phyloP scores from a whole-genome alignment of 1,284 basidiomycete species.

The Cryptococcus maquisensis region DNA sequence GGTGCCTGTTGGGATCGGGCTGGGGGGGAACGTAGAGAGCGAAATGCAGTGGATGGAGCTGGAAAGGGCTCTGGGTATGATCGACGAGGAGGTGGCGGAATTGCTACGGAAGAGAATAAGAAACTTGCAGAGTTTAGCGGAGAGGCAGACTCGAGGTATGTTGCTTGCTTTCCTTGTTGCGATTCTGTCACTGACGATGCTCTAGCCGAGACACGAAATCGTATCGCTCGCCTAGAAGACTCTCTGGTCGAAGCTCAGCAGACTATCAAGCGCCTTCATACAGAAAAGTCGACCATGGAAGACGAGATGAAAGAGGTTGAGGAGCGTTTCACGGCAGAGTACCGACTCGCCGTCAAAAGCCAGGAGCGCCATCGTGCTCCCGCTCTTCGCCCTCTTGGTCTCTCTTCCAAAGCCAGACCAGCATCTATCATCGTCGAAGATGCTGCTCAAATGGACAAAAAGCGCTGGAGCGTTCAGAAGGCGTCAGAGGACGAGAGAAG shows the following conservation, averaged over 20 bases:
- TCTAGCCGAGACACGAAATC: background rate
- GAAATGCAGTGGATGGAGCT: background rate
- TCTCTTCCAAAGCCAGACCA: background rate
- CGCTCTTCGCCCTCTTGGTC: background rate
- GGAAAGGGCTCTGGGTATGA: background rate
- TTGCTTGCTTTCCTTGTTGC: background rate
- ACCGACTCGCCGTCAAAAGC: background rate
- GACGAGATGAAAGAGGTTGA: background rate
- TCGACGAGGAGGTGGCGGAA: background rate
- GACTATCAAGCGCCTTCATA: background rate
- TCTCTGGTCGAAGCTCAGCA: background rate
- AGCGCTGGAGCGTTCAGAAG: background rate
- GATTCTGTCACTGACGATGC: background rate
- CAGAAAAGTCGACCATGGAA: background rate
- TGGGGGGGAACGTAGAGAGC: background rate
- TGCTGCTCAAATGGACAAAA: background rate
- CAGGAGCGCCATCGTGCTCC: background rate
- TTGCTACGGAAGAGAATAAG: background rate
- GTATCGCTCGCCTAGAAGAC: background rate
- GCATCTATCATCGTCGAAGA: background rate
- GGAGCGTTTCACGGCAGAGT: background rate
- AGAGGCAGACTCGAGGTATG: conserved; percentile 1
- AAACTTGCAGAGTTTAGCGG: background rate
- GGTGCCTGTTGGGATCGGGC: background rate
- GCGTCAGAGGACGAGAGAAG: background rate